A percentile compares a stretch with the other conserved stretches of the same genome.
Conservation (phyloP, 768 basidiomycete species). For the Naganishia kalamii region DNA sequence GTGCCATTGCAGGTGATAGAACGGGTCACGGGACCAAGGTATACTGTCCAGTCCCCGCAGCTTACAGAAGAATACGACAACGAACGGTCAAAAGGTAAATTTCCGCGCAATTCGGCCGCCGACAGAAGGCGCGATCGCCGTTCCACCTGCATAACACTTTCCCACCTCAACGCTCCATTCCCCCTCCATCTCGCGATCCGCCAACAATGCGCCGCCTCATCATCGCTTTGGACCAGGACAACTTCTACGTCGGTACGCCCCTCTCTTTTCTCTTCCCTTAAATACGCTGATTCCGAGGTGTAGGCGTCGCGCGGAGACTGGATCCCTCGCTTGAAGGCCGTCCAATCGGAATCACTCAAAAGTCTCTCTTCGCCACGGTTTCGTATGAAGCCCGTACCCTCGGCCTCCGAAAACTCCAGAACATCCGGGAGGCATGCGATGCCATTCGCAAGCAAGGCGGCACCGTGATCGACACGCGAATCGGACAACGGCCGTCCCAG, state of each 20-base stretch:
- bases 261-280: background rate
- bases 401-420: slow-evolving; percentile 27
- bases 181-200: background rate
- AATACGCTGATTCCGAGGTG: too few relatives aligned
- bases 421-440: slow-evolving; percentile 10
- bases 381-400: slow-evolving; percentile 27
- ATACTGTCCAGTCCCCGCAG: too few relatives aligned
- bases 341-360: slow-evolving; percentile 30
- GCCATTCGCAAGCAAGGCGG: background rate
- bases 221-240: slow-evolving; percentile 31
- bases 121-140: too few relatives aligned
- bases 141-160: too few relatives aligned
- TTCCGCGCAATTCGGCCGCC: too few relatives aligned
- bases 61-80: too few relatives aligned
- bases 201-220: slow-evolving; percentile 8
- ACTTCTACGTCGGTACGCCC: slow-evolving; percentile 23
- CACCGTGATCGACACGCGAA: background rate
- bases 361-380: slow-evolving; percentile 29
- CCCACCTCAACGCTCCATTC: background rate
- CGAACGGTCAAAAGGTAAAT: too few relatives aligned
- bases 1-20: too few relatives aligned
- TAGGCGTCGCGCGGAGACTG: too few relatives aligned
- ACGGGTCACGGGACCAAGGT: too few relatives aligned
- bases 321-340: slow-evolving; percentile 20
- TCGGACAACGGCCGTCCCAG: background rate